Percentiles rank a stretch among this genome's conserved stretches.
These are phyloP conservation scores for Drechslerella dactyloides DNA, from an alignment of 2,329 filamentous ascomycete genomes.

Conservation along the genomic window DNA sequence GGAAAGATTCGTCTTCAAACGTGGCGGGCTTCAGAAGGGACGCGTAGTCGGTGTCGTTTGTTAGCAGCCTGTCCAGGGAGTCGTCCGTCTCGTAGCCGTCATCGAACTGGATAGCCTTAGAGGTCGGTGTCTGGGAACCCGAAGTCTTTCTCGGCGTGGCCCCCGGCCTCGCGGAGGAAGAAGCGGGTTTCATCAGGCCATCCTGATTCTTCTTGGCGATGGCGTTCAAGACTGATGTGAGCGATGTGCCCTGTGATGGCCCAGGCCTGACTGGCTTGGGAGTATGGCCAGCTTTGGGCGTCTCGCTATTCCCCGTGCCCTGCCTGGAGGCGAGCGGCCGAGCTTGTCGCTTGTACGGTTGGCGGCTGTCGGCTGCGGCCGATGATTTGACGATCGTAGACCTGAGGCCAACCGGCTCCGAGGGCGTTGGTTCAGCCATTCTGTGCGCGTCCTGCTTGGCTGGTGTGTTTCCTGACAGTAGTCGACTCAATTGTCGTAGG, in stretches of 20 bases:
- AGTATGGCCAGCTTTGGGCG: slow-evolving; percentile 12
- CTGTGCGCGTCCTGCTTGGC: slow-evolving; percentile 24
- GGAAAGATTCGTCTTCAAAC: slow-evolving; percentile 47
- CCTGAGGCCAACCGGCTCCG: slow-evolving; percentile 20
- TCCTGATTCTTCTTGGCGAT: slow-evolving; percentile 16
- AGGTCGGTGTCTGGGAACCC: slow-evolving; percentile 22
- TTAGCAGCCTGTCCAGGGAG: slow-evolving; percentile 39
- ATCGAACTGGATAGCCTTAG: slow-evolving; percentile 37
- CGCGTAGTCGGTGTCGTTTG: slow-evolving; percentile 42
- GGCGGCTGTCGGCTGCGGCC: slow-evolving; percentile 13
- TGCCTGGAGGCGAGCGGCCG: slow-evolving; percentile 16
- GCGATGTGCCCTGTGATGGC: slow-evolving; percentile 4
- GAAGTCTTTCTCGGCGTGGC: slow-evolving; percentile 17
- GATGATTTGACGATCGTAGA: neutral
- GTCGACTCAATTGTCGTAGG: slow-evolving; percentile 40
- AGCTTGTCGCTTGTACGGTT: slow-evolving; percentile 33
- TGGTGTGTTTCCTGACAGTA: slow-evolving; percentile 38
- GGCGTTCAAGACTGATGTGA: slow-evolving; percentile 15
- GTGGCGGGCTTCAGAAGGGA: slow-evolving; percentile 35
- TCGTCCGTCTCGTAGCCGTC: slow-evolving; percentile 49
- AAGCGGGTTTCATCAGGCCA: neutral
- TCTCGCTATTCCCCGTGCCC: slow-evolving; percentile 3
- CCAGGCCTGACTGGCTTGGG: slow-evolving; percentile 13
- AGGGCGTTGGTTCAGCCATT: slow-evolving; percentile 21
- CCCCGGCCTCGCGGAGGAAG: slow-evolving; percentile 7